Evolutionary conservation across 1,284 basidiomycete genomes (phyloP), one percentile per base, ranked within the genome.

Genomic region (Cryptococcus floricola): DNA sequence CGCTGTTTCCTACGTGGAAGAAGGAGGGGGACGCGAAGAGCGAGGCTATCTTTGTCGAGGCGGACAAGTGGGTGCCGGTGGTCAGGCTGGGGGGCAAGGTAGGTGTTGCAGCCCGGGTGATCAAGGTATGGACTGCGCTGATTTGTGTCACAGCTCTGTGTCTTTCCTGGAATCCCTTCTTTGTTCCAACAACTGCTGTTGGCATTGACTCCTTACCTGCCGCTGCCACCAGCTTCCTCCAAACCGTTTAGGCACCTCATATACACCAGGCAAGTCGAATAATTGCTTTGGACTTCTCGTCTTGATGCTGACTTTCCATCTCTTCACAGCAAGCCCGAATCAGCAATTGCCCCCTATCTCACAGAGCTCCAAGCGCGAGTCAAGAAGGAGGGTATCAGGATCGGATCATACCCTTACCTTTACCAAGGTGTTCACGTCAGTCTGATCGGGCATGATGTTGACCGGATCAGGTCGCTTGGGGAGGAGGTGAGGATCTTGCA

Each of bases 101-200:
- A 56, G 43, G 70, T 64, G 23, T 5, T 23, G 23, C 23, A 5
- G 34, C 47, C 14, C 12, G n/a, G 37, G 10, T 27, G n/a, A 12
- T 27, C 9, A 9, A 23, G 25, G 18, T 12, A 19, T n/a, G 25
- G 34, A n/a, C 10, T 14, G 23, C 37, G 23, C 25, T 31, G 42
- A 25, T 37, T n/a, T 39, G 23, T 38, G 14, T 19, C n/a, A 31
- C 56, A 77, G 78, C 80, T 95, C 3, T 94, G 89, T 75, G 80
- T 95, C 23, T 87, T 95, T 74, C 92, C 92, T 0, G 92, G 91
- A n/a, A 91, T 95, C 52, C 92, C 92, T 0, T 79, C 81, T 1
- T 80, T 95, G 19, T 95, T 93, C 77, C 85, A 89, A 67, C 84
- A 84, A 70, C 86, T 94, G 80, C 78, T 93, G 34, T 81, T 85